Conservation (phyloP, 768 basidiomycete species). For the Mycena metata region DNA sequence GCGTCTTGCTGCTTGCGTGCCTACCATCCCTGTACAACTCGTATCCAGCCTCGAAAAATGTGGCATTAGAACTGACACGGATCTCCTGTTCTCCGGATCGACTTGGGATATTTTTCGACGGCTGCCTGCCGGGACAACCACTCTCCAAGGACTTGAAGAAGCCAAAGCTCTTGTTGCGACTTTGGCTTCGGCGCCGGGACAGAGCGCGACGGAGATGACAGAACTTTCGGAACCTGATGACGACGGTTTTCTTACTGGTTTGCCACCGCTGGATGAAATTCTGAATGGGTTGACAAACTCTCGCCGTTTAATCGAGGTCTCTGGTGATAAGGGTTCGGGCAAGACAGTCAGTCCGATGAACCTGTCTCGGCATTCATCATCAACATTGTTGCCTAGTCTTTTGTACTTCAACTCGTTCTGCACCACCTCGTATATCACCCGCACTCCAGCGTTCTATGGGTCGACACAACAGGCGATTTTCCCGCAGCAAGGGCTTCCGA, state of each 20-base stretch:
- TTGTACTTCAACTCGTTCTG: constrained; percentile 72
- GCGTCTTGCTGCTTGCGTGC: constrained; percentile 56
- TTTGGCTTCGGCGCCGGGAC: constrained; percentile 59
- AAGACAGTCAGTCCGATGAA: constrained; percentile 69
- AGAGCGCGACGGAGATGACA: constrained; percentile 49
- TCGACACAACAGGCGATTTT: constrained; percentile 81
- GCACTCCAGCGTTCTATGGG: constrained; percentile 69
- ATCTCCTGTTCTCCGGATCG: constrained; percentile 67
- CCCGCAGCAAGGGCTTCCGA: constrained; percentile 61
- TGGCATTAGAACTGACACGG: constrained; percentile 69
- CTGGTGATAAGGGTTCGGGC: constrained; percentile 74
- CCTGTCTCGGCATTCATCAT: neutral
- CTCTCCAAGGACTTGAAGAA: constrained; percentile 62
- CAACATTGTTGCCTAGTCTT: constrained; percentile 56
- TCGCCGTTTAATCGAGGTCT: constrained; percentile 73
- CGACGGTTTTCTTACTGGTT: constrained; percentile 52
- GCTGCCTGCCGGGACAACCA: constrained; percentile 63
- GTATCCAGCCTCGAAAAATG: constrained; percentile 60
- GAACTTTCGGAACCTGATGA: constrained; percentile 37
- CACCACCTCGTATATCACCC: constrained; percentile 59
- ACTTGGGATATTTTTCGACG: constrained; percentile 63
- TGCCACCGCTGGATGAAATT: constrained; percentile 65
- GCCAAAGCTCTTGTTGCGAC: constrained; percentile 56
- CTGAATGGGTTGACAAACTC: constrained; percentile 62
- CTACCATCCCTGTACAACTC: constrained; percentile 57